These are phyloP conservation scores for Phytophthora capsici DNA, from an alignment of 352 stramenopile genomes.

Conservation along the genomic window DNA sequence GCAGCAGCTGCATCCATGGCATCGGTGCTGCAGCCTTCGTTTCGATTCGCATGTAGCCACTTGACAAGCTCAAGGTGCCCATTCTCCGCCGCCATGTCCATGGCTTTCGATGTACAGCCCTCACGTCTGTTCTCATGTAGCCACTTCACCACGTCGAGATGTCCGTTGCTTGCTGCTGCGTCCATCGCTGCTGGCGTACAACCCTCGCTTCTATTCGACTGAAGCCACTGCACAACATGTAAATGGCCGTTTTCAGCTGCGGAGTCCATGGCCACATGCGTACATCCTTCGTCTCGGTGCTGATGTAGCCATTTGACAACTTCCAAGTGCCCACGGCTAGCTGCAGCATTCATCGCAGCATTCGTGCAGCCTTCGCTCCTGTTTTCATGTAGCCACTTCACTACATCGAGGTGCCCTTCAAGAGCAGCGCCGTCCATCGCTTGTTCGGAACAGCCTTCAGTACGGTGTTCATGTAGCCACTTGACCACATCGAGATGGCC, in stretches of 20 bases:
- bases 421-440: conserved; percentile 42
- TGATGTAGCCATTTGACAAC: conserved; percentile 58
- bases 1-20: background rate
- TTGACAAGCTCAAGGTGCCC: conserved; percentile 14
- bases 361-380: conserved; percentile 49
- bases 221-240: conserved; percentile 10
- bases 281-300: conserved; percentile 50
- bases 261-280: conserved; percentile 47
- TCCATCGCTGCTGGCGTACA: conserved; percentile 16
- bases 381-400: conserved; percentile 47
- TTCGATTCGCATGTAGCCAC: conserved; percentile 16
- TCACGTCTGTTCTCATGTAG: conserved; percentile 14
- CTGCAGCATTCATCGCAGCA: conserved; percentile 56
- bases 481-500: conserved; percentile 55
- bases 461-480: conserved; percentile 36
- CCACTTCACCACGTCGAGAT: conserved; percentile 24
- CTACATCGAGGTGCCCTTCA: conserved; percentile 37
- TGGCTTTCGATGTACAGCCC: conserved; percentile 6
- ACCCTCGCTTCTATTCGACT: background rate
- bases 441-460: conserved; percentile 26
- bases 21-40: conserved; percentile 33
- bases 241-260: conserved; percentile 48
- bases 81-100: conserved; percentile 20
- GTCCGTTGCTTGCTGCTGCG: conserved; percentile 4
- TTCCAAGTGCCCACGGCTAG: conserved; percentile 46